A percentile compares a stretch with the other conserved stretches of the same genome.
Conservation (phyloP, 2,329 filamentous ascomycete genomes). For the Sodiomyces alkalinus region DNA sequence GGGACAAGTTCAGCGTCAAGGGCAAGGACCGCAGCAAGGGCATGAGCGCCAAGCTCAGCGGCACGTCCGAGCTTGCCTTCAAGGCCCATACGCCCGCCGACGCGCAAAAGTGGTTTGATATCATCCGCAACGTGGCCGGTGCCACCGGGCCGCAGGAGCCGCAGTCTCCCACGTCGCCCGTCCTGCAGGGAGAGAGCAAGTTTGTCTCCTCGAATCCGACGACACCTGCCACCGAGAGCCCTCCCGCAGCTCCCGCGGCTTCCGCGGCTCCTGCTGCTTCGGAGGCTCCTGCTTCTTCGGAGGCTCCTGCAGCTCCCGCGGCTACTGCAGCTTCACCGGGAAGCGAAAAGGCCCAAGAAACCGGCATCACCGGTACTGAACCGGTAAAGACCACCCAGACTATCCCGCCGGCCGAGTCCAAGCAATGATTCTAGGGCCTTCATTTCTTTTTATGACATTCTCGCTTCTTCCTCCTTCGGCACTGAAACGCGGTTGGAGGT, state of each 20-base stretch:
- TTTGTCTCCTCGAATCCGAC: constrained; percentile 9
- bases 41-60: constrained; percentile 65
- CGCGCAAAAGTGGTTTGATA: constrained; percentile 71
- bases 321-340: too few species aligned
- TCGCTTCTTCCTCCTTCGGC: too few species aligned
- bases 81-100: constrained; percentile 72
- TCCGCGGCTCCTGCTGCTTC: too few species aligned
- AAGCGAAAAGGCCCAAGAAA: too few species aligned
- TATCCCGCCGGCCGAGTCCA: too few species aligned
- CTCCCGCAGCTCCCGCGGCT: constrained; percentile 9
- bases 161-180: constrained; percentile 17
- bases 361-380: too few species aligned
- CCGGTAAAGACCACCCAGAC: too few species aligned
- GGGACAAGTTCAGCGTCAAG: constrained; percentile 84
- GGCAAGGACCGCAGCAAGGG: constrained; percentile 82
- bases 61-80: constrained; percentile 68
- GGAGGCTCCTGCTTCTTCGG: constrained; percentile 2
- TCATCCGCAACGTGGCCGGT: constrained; percentile 49
- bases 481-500: too few species aligned
- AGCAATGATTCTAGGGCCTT: too few species aligned
- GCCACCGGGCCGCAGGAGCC: constrained; percentile 22
- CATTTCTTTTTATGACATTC: too few species aligned
- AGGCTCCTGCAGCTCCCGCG: constrained; percentile 1
- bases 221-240: constrained; percentile 7
- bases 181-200: constrained; percentile 14